These are phyloP conservation scores for Nothomitra cinnamomea DNA, from an alignment of 2,329 filamentous ascomycete genomes.

Conservation along the genomic window DNA sequence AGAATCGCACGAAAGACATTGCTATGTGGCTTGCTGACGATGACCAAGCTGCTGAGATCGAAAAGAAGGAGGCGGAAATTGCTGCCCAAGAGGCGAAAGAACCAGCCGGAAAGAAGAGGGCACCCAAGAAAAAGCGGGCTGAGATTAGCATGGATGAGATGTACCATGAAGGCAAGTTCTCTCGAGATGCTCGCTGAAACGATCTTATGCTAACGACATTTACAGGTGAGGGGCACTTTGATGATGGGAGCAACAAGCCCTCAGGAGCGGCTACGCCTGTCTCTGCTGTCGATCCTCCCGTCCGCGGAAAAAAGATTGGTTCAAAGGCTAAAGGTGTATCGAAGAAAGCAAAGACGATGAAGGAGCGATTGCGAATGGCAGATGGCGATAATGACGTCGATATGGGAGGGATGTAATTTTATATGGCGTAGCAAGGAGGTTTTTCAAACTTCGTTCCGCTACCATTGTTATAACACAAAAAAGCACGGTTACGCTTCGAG, in stretches of 20 bases:
- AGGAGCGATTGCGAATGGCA: conserved; percentile 50
- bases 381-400: conserved; percentile 31
- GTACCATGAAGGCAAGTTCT: conserved; percentile 86
- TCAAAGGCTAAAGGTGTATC: conserved; percentile 4
- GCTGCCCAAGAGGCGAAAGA: conserved; percentile 38
- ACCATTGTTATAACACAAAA: not conserved
- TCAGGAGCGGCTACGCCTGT: conserved; percentile 77
- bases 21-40: conserved; percentile 98
- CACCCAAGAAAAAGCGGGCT: conserved; percentile 38
- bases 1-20: conserved; percentile 95
- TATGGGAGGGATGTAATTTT: conserved; percentile 3
- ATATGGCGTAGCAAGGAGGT: not conserved
- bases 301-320: conserved; percentile 34
- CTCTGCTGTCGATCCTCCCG: conserved; percentile 32
- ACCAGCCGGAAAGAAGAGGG: conserved; percentile 34
- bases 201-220: conserved; percentile 18
- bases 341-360: conserved; percentile 51
- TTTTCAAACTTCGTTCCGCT: not conserved
- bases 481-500: not conserved
- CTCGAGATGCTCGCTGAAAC: not conserved
- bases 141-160: conserved; percentile 73
- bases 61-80: conserved; percentile 78
- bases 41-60: conserved; percentile 85
- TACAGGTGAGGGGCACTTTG: conserved; percentile 87
- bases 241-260: conserved; percentile 63